Conservation (phyloP, 2,329 filamentous ascomycete species). For the Dothiorella sarmentorum region DNA sequence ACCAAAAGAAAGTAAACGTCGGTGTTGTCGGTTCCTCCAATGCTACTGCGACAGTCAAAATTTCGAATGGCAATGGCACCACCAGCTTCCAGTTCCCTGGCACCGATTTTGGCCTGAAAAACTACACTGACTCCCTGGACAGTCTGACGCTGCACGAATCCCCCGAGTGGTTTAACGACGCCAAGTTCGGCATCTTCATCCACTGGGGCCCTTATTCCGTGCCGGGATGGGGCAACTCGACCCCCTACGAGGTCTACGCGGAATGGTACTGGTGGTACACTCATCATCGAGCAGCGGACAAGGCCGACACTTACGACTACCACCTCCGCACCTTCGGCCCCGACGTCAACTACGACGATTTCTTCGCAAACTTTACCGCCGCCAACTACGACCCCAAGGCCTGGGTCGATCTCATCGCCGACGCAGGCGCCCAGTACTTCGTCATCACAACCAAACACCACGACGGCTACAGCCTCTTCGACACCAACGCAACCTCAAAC, state of each 20-base stretch:
- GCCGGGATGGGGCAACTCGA: slow-evolving; percentile 52
- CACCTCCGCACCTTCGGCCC: slow-evolving; percentile 50
- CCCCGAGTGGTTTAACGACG: slow-evolving; percentile 54
- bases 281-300: slow-evolving; percentile 41
- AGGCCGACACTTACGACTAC: slow-evolving; percentile 48
- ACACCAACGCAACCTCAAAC: slow-evolving; percentile 40
- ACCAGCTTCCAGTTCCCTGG: slow-evolving; percentile 2
- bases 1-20: slow-evolving; percentile 38
- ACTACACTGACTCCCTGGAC: slow-evolving; percentile 24
- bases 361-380: slow-evolving; percentile 53
- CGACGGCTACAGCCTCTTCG: slow-evolving; percentile 43
- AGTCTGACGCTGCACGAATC: slow-evolving; percentile 42
- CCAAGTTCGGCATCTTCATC: slow-evolving; percentile 60
- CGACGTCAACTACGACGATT: slow-evolving; percentile 55
- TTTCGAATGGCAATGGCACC: slow-evolving; percentile 22
- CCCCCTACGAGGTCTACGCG: slow-evolving; percentile 39
- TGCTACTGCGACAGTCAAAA: slow-evolving; percentile 31
- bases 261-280: slow-evolving; percentile 45
- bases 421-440: slow-evolving; percentile 50
- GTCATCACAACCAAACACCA: slow-evolving; percentile 40
- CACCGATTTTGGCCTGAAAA: slow-evolving; percentile 19
- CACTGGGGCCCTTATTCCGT: slow-evolving; percentile 59
- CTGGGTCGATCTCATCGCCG: slow-evolving; percentile 54
- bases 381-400: slow-evolving; percentile 49
- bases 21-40: slow-evolving; percentile 31